Percentiles rank a stretch among this genome's conserved stretches.
These are phyloP conservation scores for Juglanconis sp. DNA, from an alignment of 2,329 filamentous ascomycete genomes.

Conservation along the genomic window DNA sequence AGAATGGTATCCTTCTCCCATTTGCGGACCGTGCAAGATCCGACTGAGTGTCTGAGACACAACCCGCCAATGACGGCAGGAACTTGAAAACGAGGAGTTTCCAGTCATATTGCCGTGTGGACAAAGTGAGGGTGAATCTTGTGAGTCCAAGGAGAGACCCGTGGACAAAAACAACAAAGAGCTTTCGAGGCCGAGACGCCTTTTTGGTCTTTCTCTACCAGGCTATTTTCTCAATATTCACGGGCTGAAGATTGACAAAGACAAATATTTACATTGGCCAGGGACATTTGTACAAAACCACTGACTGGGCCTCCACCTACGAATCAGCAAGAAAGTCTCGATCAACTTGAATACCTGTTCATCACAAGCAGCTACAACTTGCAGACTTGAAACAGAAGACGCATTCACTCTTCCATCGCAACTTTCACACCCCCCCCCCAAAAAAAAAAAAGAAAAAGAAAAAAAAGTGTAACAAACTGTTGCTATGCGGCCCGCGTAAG, in stretches of 20 bases:
- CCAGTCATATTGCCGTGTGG: background rate
- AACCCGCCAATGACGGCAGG: background rate
- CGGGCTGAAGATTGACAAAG: conserved; percentile 1
- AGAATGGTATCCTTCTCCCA: background rate
- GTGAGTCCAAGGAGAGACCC: conserved; percentile 8
- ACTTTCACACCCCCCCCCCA: no score
- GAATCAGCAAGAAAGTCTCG: background rate
- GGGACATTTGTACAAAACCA: background rate
- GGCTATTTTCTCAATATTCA: conserved; percentile 1
- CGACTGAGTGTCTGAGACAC: background rate
- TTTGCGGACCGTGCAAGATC: background rate
- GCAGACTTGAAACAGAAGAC: background rate
- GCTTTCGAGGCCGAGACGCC: conserved; percentile 2
- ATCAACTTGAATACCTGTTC: background rate
- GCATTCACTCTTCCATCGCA: background rate
- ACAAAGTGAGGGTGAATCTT: background rate
- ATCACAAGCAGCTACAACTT: background rate
- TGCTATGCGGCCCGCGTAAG: conserved; percentile 6
- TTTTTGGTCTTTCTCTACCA: conserved; percentile 5
- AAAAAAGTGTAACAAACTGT: conserved; percentile 4
- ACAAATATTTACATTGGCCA: background rate
- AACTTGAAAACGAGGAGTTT: background rate
- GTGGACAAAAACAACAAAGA: conserved; percentile 9
- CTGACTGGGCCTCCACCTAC: background rate
- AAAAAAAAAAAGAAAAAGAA: background rate